Base-by-base conservation (phyloP, 441 rosid genomes). In the Dalechampia spathulata region DNA sequence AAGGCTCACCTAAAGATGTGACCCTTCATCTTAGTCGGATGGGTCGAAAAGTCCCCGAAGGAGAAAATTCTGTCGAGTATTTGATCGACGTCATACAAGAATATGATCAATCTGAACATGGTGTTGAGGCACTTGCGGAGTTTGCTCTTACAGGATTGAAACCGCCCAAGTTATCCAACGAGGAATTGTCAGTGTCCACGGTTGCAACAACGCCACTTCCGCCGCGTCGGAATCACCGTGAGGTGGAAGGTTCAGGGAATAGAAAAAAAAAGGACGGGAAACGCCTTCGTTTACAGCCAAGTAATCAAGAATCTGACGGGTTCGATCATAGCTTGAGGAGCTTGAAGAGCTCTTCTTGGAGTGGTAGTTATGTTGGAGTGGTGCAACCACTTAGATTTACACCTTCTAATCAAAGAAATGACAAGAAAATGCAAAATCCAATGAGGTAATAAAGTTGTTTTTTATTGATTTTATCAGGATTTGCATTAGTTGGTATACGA, bases 21-120 rank as follows among this genome's bases (percentile, higher is more conserved):
- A 49, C 72, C 25, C 81, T 77, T 10, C 80, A 78, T 71, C 71
- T 83, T 1, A 67, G 49, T 7, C 71, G 83, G 22, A 73, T 81
- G 85, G 83, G 83, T 28, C 51, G 77, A 23, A 78, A 75, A 62
- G 78, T 81, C 14, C 80, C 87, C 12, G 72, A 63, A 43, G 90
- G 86, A 0, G 86, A 83, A 55, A 81, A 62, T 65, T 62, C 86
- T 0, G 70, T 83, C 27, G 90, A 81, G 74, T 66, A 75, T 65
- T 52, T 81, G 1, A 81, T 83, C 25, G 86, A 83, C 65, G 77
- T 76, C 54, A 78, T 83, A 22, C 90, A 81, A 63, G 72, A 70
- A 39, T 83, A 81, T 41, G 86, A 78, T 57, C 81, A 70, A 12
- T 78, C 90, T 0, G 77, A 81, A 6, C 39, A 52, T 1, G 85